Base-by-base conservation (phyloP, 2,329 filamentous ascomycete genomes). In the Leptographium procerum region DNA sequence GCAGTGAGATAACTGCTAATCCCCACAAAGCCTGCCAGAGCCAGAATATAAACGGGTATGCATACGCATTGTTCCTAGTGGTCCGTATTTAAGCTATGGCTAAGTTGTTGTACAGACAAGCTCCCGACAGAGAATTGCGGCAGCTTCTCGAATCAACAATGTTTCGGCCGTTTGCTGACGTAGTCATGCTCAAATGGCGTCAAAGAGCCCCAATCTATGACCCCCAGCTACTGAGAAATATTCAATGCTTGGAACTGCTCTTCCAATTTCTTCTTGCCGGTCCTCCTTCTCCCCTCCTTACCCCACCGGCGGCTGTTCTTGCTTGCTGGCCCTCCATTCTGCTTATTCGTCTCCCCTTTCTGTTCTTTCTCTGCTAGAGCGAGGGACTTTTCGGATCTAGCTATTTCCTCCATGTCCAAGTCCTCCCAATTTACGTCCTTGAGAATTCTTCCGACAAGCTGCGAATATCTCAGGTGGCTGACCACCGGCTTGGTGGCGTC, bases 391-490 rank as follows among this genome's bases (percentile, higher is more conserved):
- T 72, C 69, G 19, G 72, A 66, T 40, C 64, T 62, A 19, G 63
- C 62, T 19, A 74, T 65, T 56, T 73, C 70, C 11, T 65, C 65
- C 24, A 70, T 66, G 59, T 83, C 76, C 56, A 89, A 69, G 65
- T 88, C 83, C 65, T 90, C 87, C 74, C 88, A 86, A 1, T 82
- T 81, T 56, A 89, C 79, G 51, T 81, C 81, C 61, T 79, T 77
- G 33, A 94, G 73, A 60, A 91, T 85, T 50, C 74, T 78, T 19
- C 86, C 85, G 10, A 86, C 75, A 55, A 89, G 73, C 65, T 81
- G 81, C 60, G 85, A 81, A 68, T 91, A 91, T 64, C 84, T 78
- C 60, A 88, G 70, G 70, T 92, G 88, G 19, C 85, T 86, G 62
- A 75, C 82, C 56, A 89, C 79, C 62, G 84, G 76, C 57, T 84